These are phyloP conservation scores for Sideroxylon spinosum DNA, from an alignment of 179 eudicot genomes.

Conservation along the genomic window DNA sequence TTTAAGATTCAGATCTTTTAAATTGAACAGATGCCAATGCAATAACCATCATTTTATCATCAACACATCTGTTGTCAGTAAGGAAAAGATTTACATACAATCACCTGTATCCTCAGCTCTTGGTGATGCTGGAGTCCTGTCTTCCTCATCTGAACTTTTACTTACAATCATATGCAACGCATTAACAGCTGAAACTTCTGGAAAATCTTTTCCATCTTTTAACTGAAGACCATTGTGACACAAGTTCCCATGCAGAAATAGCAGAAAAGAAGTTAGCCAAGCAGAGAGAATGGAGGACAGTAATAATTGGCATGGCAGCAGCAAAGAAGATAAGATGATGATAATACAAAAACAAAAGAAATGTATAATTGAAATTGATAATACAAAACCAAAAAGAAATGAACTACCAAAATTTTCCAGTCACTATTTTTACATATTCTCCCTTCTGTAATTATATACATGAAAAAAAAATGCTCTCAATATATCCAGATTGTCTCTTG, in stretches of 20 bases:
- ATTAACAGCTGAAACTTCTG: constrained; percentile 26
- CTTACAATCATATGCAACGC: constrained; percentile 19
- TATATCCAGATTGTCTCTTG: neutral
- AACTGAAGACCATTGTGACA: constrained; percentile 17
- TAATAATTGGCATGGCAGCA: neutral
- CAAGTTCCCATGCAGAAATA: neutral
- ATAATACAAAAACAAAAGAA: neutral
- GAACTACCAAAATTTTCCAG: too few species aligned
- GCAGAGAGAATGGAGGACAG: too few species aligned
- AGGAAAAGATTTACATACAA: constrained; percentile 8
- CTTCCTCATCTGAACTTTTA: constrained; percentile 26
- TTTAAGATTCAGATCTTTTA: constrained; percentile 13
- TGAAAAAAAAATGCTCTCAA: neutral
- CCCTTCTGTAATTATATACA: too few species aligned
- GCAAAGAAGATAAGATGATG: neutral
- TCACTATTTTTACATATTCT: neutral
- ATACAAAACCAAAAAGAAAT: too few species aligned
- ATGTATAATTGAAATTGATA: neutral
- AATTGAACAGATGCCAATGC: neutral
- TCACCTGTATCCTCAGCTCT: constrained; percentile 24
- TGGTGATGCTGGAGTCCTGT: neutral
- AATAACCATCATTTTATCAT: neutral
- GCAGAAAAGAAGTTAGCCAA: constrained; percentile 9
- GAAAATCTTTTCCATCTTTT: constrained; percentile 22
- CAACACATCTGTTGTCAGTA: neutral